Evolutionary conservation across 345 rosid species (phyloP), one percentile per base, ranked within the genome.

Genomic region (Camelina laxa): DNA sequence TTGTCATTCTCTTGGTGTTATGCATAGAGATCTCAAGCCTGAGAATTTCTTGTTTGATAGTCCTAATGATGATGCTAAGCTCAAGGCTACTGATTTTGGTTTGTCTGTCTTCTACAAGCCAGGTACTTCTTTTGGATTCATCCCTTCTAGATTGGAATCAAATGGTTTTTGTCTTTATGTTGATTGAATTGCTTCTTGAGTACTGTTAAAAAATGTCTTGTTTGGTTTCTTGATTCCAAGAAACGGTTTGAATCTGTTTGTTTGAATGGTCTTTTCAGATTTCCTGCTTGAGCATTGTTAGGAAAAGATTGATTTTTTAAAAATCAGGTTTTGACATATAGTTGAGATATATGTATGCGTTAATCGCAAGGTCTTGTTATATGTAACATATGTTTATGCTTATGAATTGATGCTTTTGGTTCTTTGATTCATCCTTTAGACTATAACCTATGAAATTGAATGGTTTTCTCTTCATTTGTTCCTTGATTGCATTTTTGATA

Each of bases 21-120:
- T 92, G 93, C 98, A 94, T 61, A 84, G 98, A 69, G 98, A 94
- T 86, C 93, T 94, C 72, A 94, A 94, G 69, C 99, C 99, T 51
- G 99, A 95, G 83, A 95, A 95, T 76, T 95, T 95, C 87, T 86
- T 92, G 89, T 95, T 95, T 69, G 96, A 90, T 80, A 82, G 75
- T 31, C 69, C 85, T 33, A 70, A 54, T 60, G 93, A 92, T 9
- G 97, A 90, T 79, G 97, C 93, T 62, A 83, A 86, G 80, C 93
- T 95, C 36, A 85, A 90, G 70, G 89, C 99, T 31, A 95, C 93
- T 0, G 99, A 95, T 72, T 95, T 95, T 70, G 97, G 99, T 9
- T 82, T 95, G 69, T 95, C 97, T 59, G 81, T 92, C 57, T 95
- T 95, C 84, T 95, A 85, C 75, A 95, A 95, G 75, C 99, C 99